Evolutionary conservation across 2,329 filamentous ascomycete species (phyloP).

Genomic region (Aspergillus flavus): DNA sequence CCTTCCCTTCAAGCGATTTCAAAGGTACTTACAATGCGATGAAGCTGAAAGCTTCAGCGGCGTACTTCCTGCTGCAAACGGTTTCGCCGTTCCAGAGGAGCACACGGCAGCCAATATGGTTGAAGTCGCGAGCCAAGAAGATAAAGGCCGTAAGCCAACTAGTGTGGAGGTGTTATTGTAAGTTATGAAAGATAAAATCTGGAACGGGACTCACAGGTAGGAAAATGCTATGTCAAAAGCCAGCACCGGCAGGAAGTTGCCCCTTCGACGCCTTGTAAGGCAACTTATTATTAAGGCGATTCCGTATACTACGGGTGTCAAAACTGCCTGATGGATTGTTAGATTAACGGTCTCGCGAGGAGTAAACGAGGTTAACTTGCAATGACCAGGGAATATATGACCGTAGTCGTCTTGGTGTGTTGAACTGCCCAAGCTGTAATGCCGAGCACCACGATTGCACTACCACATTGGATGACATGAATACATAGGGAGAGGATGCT

Average conservation of each 20-base stretch:
- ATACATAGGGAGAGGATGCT: not conserved
- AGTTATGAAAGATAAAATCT: not conserved
- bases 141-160: not conserved
- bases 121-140: not conserved
- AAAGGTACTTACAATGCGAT: constrained; percentile 14
- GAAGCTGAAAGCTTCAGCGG: constrained; percentile 23
- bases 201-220: not conserved
- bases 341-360: not conserved
- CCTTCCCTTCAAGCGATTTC: not conserved
- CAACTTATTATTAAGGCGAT: not conserved
- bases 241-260: not conserved
- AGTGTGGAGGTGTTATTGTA: not conserved
- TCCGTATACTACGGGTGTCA: not conserved
- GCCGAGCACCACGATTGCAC: not conserved
- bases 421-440: not conserved
- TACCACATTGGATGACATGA: not conserved
- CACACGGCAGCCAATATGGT: constrained; percentile 8
- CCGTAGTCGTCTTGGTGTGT: not conserved
- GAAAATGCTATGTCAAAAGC: not conserved
- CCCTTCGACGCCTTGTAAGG: not conserved
- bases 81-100: constrained; percentile 20
- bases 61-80: constrained; percentile 24
- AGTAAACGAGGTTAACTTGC: not conserved
- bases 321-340: not conserved
- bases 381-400: not conserved